A percentile compares a stretch with the other conserved stretches of the same genome.
Conservation (phyloP, 495 filamentous ascomycete genomes). For the Chaetomium fimeti region DNA sequence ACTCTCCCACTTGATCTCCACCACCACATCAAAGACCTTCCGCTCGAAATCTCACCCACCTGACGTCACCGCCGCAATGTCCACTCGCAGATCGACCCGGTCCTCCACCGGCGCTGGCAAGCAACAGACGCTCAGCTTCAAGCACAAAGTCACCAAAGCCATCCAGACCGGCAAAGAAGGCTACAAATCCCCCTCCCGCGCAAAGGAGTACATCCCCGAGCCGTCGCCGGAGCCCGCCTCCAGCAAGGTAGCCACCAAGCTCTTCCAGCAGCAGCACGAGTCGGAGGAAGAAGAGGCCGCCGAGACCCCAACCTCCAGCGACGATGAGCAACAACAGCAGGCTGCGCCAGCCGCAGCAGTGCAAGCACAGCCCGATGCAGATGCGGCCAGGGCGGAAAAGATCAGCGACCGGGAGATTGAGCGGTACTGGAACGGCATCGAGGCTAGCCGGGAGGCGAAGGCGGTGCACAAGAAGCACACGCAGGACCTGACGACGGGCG, state of each 20-base stretch:
- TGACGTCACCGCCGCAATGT: slow-evolving; percentile 55
- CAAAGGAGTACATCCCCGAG: slow-evolving; percentile 29
- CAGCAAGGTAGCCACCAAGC: not conserved
- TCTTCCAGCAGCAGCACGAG: not conserved
- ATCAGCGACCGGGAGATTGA: slow-evolving; percentile 64
- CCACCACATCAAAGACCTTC: not conserved
- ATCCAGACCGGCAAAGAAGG: slow-evolving; percentile 55
- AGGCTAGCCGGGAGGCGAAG: slow-evolving; percentile 50
- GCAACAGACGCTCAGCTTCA: slow-evolving; percentile 76
- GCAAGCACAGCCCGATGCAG: slow-evolving; percentile 41
- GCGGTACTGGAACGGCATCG: slow-evolving; percentile 69
- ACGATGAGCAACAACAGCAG: slow-evolving; percentile 21
- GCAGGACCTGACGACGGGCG: slow-evolving; percentile 62
- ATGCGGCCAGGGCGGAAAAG: slow-evolving; percentile 53
- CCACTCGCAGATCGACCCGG: slow-evolving; percentile 61
- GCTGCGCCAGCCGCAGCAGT: not conserved
- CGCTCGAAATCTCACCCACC: not conserved
- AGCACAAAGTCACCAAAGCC: slow-evolving; percentile 71
- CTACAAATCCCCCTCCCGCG: slow-evolving; percentile 39
- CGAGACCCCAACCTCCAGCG: not conserved
- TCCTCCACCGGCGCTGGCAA: slow-evolving; percentile 41
- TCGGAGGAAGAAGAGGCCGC: slow-evolving; percentile 20
- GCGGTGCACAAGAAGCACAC: slow-evolving; percentile 64
- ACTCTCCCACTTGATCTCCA: not conserved
- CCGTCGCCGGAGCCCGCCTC: slow-evolving; percentile 28